Percentiles rank a stretch among this genome's conserved stretches.
Conservation (phyloP, 1,284 basidiomycete genomes). For the Apiotrichum sp. region DNA sequence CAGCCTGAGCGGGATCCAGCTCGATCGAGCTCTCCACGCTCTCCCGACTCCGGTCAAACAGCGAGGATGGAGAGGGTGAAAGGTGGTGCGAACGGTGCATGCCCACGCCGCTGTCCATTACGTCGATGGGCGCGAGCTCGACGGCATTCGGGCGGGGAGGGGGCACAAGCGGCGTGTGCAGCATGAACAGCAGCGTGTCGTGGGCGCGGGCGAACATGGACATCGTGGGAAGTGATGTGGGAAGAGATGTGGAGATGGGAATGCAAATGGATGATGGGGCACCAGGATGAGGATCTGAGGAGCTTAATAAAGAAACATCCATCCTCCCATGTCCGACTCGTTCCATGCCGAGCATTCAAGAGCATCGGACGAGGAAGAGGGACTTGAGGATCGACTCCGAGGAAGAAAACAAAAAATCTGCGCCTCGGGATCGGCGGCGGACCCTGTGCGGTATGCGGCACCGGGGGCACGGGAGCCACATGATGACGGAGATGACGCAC, state of each 20-base stretch:
- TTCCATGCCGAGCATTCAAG: no score
- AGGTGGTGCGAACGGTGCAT: not conserved
- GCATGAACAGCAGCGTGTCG: slow-evolving; percentile 31
- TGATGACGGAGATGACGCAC: no score
- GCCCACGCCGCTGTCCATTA: not conserved
- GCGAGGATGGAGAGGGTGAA: not conserved
- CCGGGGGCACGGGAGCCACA: no score
- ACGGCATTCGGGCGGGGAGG: slow-evolving; percentile 25
- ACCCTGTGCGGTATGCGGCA: no score
- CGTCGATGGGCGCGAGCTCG: slow-evolving; percentile 26
- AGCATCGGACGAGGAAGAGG: no score
- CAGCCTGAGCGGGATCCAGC: not conserved
- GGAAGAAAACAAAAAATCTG: no score
- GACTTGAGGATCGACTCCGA: no score
- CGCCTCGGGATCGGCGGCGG: no score
- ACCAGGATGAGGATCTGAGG: no score
- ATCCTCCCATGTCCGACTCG: no score
- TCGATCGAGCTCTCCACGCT: not conserved
- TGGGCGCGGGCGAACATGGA: slow-evolving; percentile 29
- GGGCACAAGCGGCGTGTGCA: slow-evolving; percentile 39
- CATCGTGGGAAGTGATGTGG: not conserved
- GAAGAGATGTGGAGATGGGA: not conserved
- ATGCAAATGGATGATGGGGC: not conserved
- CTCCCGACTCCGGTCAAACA: not conserved
- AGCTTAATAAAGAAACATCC: no score